Percentiles rank a stretch among this genome's conserved stretches.
phyloP scores from a whole-genome alignment of 139 green algal genomes.

The Volvox africanus region DNA sequence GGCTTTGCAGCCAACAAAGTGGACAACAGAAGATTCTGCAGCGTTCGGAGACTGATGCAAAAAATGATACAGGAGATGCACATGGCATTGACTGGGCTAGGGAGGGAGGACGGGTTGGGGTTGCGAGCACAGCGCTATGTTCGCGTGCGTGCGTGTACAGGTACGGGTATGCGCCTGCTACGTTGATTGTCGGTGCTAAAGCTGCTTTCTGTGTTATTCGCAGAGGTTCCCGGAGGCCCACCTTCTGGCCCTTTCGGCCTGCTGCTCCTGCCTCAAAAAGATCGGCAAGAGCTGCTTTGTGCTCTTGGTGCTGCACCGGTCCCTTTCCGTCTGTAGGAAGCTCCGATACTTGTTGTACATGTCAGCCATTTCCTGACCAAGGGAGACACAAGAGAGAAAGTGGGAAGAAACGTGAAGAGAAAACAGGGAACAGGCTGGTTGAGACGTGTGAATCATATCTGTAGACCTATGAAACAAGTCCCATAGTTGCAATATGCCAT shows the following conservation, averaged over 20 bases:
- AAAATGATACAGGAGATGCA: no score
- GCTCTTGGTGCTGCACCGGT: neutral
- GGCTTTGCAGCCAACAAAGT: no score
- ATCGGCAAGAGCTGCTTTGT: neutral
- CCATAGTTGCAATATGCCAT: neutral
- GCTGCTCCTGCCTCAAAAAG: slow-evolving; percentile 3
- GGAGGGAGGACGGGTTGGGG: no score
- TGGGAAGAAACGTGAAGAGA: neutral
- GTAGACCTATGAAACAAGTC: neutral
- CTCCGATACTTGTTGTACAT: slow-evolving; percentile 24
- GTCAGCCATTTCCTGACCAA: neutral
- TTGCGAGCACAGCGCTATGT: no score
- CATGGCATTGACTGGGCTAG: no score
- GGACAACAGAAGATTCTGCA: no score
- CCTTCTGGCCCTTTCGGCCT: neutral
- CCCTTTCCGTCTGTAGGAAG: slow-evolving; percentile 37
- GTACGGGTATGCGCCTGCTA: no score
- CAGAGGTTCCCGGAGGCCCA: neutral
- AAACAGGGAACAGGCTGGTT: neutral
- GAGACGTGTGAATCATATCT: neutral
- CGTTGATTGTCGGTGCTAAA: no score
- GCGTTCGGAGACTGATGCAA: no score
- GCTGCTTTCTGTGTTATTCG: no score
- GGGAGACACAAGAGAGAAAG: neutral
- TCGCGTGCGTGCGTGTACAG: no score